Percentiles rank a stretch among this genome's conserved stretches.
These are phyloP conservation scores for Mycena crocata DNA, from an alignment of 768 basidiomycete genomes.

Conservation along the genomic window DNA sequence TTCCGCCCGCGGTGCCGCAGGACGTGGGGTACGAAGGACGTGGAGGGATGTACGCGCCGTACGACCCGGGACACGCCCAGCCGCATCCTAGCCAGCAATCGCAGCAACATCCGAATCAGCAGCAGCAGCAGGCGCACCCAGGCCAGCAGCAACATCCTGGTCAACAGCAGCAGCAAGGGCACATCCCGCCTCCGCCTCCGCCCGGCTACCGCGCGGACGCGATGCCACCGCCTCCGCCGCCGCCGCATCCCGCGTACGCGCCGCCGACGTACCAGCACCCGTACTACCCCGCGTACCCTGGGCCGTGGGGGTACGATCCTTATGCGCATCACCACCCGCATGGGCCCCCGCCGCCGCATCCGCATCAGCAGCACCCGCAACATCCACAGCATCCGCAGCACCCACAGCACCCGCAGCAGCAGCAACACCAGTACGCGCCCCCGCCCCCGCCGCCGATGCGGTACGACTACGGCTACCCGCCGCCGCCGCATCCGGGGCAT, in stretches of 20 bases:
- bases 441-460: constrained; percentile 34
- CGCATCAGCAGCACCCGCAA: no score
- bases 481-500: constrained; percentile 12
- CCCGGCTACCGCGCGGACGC: constrained; percentile 35
- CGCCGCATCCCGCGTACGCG: constrained; percentile 29
- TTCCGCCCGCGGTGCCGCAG: constrained; percentile 31
- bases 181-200: constrained; percentile 32
- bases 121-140: constrained; percentile 13
- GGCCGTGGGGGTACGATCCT: constrained; percentile 20
- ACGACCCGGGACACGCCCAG: constrained; percentile 36
- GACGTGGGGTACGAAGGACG: constrained; percentile 32
- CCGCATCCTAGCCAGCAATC: constrained; percentile 36
- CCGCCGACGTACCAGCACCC: constrained; percentile 31
- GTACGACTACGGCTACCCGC: constrained; percentile 32
- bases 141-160: constrained; percentile 41
- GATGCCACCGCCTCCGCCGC: constrained; percentile 33
- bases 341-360: constrained; percentile 32
- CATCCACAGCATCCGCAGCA: no score
- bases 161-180: constrained; percentile 38
- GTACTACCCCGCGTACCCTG: constrained; percentile 28
- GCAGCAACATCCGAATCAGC: constrained; percentile 40
- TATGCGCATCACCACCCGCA: constrained; percentile 25
- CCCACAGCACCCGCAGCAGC: no score
- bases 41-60: constrained; percentile 26
- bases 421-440: constrained; percentile 35